Percentiles rank a stretch among this genome's conserved stretches.
phyloP scores from a whole-genome alignment of 2,329 filamentous ascomycete species.

The Bipolaris cookei region DNA sequence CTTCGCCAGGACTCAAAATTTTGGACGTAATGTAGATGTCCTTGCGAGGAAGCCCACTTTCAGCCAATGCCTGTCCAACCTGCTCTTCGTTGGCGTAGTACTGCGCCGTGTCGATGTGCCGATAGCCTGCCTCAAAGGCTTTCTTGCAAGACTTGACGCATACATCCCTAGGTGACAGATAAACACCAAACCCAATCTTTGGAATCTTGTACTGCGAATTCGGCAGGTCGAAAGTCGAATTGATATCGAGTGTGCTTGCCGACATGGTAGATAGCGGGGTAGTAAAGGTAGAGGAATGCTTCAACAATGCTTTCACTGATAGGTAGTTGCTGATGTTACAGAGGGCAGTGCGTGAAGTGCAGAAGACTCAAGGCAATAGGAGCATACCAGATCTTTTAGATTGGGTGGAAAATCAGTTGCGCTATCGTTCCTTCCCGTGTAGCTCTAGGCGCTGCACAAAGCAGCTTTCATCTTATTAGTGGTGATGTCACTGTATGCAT shows the following conservation, averaged over 20 bases:
- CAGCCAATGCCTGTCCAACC: slow-evolving; percentile 68
- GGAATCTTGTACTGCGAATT: slow-evolving; percentile 64
- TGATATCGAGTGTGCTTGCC: slow-evolving; percentile 47
- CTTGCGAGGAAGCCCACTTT: slow-evolving; percentile 62
- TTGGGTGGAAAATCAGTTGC: background rate
- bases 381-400: slow-evolving; percentile 16
- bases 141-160: slow-evolving; percentile 65
- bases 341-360: slow-evolving; percentile 7
- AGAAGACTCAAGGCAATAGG: slow-evolving; percentile 9
- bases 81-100: slow-evolving; percentile 73
- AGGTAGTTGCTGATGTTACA: background rate
- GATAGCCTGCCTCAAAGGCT: slow-evolving; percentile 65
- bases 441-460: slow-evolving; percentile 6
- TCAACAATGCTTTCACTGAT: slow-evolving; percentile 15
- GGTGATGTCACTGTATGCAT: slow-evolving; percentile 27
- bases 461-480: slow-evolving; percentile 15
- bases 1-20: slow-evolving; percentile 62
- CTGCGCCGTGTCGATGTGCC: slow-evolving; percentile 71
- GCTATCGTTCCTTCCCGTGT: background rate
- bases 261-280: slow-evolving; percentile 25
- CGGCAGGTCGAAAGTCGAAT: slow-evolving; percentile 58
- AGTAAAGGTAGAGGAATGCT: slow-evolving; percentile 11
- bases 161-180: slow-evolving; percentile 61
- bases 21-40: slow-evolving; percentile 76
- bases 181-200: slow-evolving; percentile 74